Base-by-base conservation (phyloP, 1,284 basidiomycete genomes). In the Leccinum brunneo-olivaceum region DNA sequence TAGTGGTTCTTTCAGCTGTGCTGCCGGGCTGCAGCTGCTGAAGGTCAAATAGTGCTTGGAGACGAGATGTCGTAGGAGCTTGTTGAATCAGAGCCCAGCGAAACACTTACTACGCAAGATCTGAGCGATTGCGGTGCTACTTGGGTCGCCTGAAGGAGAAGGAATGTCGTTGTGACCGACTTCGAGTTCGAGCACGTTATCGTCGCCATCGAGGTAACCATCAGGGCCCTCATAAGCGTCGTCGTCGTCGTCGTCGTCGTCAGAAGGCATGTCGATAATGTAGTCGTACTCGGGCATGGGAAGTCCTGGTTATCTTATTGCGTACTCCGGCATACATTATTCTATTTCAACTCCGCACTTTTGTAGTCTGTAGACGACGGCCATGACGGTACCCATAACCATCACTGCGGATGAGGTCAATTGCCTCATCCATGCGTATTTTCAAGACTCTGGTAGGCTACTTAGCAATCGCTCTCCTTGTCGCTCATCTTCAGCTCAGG, bases 371-470 rank as follows among this genome's bases (percentile, higher is more conserved):
- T 36, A 24, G 7, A 23, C 30, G 16, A 24, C 36, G 32, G 40
- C 44, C 15, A 68, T 70, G 63, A 61, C 66, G 34, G 64, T 65
- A 45, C 70, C 74, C 36, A 73, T 82, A 40, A 68, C 71, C 28
- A 83, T 91, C 54, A 79, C 81, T 32, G 81, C 87, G 32, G 87
- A 90, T 56, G 88, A 91, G 60, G 72, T 91, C 43, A 91, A 91
- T 62, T 84, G 81, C 56, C 75, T 91, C 45, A 81, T 91, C 40
- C 80, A 90, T 63, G 73, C 86, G 1, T 91, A 90, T 61, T 78
- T 91, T 47, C 70, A 79, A 51, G 88, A 91, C 55, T 86, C 84
- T 34, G 86, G 86, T 86, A 52, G 19, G 55, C 29, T 16, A 9
- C 21, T 3, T 9, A 41, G 43, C 41, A 2, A 16, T 43, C 12